phyloP scores from a whole-genome alignment of 2,329 filamentous ascomycete genomes.

The Mollisia scopiformis region DNA sequence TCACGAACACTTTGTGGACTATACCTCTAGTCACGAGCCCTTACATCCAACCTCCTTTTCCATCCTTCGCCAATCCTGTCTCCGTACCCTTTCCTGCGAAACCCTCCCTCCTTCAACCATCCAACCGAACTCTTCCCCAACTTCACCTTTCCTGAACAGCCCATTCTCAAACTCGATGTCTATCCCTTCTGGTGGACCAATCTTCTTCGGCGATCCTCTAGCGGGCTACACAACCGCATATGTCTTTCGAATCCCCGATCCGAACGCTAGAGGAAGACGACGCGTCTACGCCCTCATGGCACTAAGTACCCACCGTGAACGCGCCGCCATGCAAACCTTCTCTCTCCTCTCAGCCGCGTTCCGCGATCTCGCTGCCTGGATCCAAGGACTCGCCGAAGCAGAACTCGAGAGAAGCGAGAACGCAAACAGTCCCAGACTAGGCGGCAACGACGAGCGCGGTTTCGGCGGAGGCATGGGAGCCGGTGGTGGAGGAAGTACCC shows the following conservation, averaged over 20 bases:
- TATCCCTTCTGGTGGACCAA: constrained; percentile 63
- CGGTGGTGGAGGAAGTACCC: background rate
- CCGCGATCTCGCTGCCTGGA: constrained; percentile 66
- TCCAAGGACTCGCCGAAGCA: constrained; percentile 64
- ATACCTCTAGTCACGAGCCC: constrained; percentile 70
- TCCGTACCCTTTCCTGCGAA: constrained; percentile 69
- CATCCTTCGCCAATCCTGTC: constrained; percentile 66
- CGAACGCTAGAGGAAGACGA: constrained; percentile 68
- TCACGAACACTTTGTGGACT: constrained; percentile 70
- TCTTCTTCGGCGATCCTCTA: constrained; percentile 68
- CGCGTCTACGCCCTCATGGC: constrained; percentile 71
- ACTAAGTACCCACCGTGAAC: constrained; percentile 66
- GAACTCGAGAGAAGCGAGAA: constrained; percentile 55
- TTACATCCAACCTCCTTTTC: constrained; percentile 64
- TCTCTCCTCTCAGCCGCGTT: constrained; percentile 64
- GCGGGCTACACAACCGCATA: constrained; percentile 72
- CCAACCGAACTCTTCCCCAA: constrained; percentile 40
- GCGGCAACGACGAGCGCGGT: background rate
- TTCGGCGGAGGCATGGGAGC: too few relatives aligned
- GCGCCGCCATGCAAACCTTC: constrained; percentile 68
- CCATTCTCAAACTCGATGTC: constrained; percentile 41
- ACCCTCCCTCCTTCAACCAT: constrained; percentile 58
- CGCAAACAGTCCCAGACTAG: constrained; percentile 12
- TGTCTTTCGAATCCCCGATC: constrained; percentile 70
- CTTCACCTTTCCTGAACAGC: constrained; percentile 45